Base-by-base conservation (phyloP, 441 rosid species). In the Syzygium malaccense region DNA sequence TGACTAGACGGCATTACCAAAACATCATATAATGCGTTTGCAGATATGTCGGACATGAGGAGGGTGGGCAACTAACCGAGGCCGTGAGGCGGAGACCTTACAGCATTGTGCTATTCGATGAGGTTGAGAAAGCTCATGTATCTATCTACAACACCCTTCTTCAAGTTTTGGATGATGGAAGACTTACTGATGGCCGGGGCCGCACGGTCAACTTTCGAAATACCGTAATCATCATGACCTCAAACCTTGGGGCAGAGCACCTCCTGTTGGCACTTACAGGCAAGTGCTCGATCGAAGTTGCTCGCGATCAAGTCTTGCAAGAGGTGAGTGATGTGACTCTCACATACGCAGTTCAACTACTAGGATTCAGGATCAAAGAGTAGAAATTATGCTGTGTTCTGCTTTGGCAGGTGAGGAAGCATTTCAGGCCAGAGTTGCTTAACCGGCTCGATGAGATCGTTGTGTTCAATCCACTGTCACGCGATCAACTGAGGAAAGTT, bases 11-110 rank as follows among this genome's bases (percentile, higher is more conserved):
- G 53, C 8, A 5, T 55, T 7, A 88, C 33, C 89, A 92, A 7
- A 90, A 89, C 15, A 3, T 7, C 26, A 17, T 7, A 55, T 26
- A 56, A 55, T 0, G 5, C 25, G 26, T 49, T 56, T 89, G 57
- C 91, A 96, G 98, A 88, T 97, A 98, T 88, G 97, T 98, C 25
- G 99, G 99, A 71, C 98, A 98, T 7, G 99, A 97, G 86, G 97
- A 97, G 94, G 99, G 99, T n/a, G 99, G 99, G 26, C 98, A 98
- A 56, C 93, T 98, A 7, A 95, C 99, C 0, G 99, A 98, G 89
- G 98, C 98, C 49, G 98, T 97, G 79, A 95, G 99, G 93, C 92
- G 98, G 71, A 91, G 99, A 85, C 99, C 99, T 54, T 97, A 95
- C 41, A 95, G 99, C 33, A 98, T 97, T 0, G 91, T 97, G 19